Base-by-base conservation (phyloP, 202 grass and related monocot genomes). In the Schoenoplectus tabernaemontani region DNA sequence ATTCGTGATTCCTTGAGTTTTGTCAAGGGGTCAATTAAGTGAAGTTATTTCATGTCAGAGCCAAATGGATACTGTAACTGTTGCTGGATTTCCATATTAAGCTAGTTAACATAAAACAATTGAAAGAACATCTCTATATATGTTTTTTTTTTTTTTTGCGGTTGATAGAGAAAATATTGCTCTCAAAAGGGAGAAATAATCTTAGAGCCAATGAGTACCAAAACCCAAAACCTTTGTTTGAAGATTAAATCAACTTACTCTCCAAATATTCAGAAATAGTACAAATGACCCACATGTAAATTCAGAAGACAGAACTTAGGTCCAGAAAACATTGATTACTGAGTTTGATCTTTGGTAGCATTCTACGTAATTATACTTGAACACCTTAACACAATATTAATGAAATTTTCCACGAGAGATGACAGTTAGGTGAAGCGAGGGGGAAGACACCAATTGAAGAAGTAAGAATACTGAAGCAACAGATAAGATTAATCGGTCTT, bases 31-130 rank as follows among this genome's bases (percentile, higher is more conserved):
- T 47, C 36, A 59, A 51, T 30, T 59, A 83, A 59, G 33, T 19
- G 81, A 51, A 73, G 65, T 58, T 71, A 73, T 82, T 75, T 56
- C 47, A 36, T 34, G 37, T 65, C 78, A 80, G 57, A n/a, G 64
- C 37, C 23, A 20, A 78, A 17, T 72, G 42, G 19, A 24, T 9
- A 74, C 26, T 60, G 76, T 43, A 43, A 80, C 42, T 32, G 38
- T 1, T 38, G 34, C 46, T 76, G 47, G 23, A 12, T 80, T 46
- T 64, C 59, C 59, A 80, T 19, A 61, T 44, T 41, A 63, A 80
- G 28, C 38, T 48, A 61, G 16, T 43, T 63, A 47, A 48, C 28
- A 58, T 44, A 64, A 43, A 3, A 79, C 24, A 63, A n/a, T 9
- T 34, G 0, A 51, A 61, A 64, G 23, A 32, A 10, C 23, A 64